Evolutionary conservation across 352 stramenopile genomes (phyloP).

Genomic region (Phytophthora pisi): DNA sequence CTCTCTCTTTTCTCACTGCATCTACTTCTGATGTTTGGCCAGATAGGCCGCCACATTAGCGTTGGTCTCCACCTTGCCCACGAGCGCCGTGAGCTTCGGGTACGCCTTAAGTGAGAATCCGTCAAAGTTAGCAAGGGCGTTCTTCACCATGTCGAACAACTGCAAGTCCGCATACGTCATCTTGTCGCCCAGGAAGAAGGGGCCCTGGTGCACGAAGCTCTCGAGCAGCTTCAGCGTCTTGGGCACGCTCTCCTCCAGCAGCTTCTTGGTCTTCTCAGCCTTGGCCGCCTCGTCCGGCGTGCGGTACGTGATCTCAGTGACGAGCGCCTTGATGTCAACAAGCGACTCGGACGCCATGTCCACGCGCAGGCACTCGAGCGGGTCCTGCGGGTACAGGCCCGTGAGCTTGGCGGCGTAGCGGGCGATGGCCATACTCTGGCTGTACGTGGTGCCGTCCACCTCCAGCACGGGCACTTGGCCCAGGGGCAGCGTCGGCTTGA

Average conservation of each 20-base stretch:
- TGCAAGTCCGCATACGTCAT: constrained; percentile 60
- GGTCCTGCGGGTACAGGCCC: constrained; percentile 66
- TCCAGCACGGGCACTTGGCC: constrained; percentile 59
- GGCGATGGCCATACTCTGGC: constrained; percentile 64
- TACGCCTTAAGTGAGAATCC: constrained; percentile 43
- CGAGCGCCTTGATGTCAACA: constrained; percentile 38
- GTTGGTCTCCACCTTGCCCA: constrained; percentile 43
- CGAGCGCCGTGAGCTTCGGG: constrained; percentile 50
- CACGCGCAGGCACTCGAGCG: constrained; percentile 56
- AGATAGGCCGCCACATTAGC: constrained; percentile 47
- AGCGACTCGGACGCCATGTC: constrained; percentile 59
- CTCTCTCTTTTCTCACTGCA: background rate
- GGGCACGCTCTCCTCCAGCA: constrained; percentile 49
- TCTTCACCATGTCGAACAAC: constrained; percentile 56
- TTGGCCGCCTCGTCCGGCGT: constrained; percentile 45
- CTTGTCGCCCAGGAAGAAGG: constrained; percentile 60
- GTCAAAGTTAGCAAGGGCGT: constrained; percentile 43
- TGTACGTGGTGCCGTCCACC: constrained; percentile 53
- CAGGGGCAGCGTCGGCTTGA: constrained; percentile 63
- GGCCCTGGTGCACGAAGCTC: constrained; percentile 36
- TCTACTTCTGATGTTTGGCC: constrained; percentile 27
- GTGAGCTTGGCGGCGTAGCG: constrained; percentile 59
- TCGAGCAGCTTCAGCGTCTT: constrained; percentile 48
- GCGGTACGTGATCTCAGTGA: constrained; percentile 44
- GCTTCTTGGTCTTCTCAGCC: constrained; percentile 48